Percentiles rank a stretch among this genome's conserved stretches.
Evolutionary conservation across 176 grass and related monocot species (phyloP).

Genomic region (Phoenix roebelenii): DNA sequence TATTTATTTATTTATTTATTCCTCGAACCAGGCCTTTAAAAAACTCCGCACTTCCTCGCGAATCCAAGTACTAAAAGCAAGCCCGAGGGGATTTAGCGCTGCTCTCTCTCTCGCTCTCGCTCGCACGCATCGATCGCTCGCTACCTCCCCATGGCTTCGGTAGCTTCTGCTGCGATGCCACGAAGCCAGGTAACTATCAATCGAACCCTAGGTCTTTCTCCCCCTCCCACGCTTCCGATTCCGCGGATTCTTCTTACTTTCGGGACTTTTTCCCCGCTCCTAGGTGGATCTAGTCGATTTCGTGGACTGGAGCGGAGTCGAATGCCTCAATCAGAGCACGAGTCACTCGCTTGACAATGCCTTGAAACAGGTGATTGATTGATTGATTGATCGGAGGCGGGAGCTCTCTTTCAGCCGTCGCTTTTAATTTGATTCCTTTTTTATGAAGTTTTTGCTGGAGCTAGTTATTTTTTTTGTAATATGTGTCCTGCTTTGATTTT

Average conservation of each 20-base stretch:
- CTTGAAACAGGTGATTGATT: constrained; percentile 58
- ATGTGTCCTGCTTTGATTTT: not conserved
- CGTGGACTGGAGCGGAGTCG: constrained; percentile 93
- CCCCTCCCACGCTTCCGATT: constrained; percentile 3
- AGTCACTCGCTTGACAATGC: constrained; percentile 58
- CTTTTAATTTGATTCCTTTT: no score
- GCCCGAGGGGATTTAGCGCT: no score
- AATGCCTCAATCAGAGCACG: constrained; percentile 92
- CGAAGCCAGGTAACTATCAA: not conserved
- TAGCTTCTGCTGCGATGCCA: not conserved
- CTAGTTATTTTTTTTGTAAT: no score
- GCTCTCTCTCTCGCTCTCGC: no score
- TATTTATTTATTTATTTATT: no score
- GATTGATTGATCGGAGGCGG: not conserved
- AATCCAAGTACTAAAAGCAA: no score
- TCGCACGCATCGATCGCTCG: not conserved
- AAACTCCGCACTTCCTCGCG: no score
- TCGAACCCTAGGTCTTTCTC: not conserved
- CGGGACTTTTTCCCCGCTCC: not conserved
- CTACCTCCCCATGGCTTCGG: not conserved
- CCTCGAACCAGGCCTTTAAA: no score
- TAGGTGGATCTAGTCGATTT: constrained; percentile 98
- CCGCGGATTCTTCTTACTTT: not conserved
- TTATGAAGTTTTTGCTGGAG: no score
- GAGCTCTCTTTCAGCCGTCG: no score